These are phyloP conservation scores for Phtheirospermum japonicum DNA, from an alignment of 257 asterid species.

Conservation along the genomic window DNA sequence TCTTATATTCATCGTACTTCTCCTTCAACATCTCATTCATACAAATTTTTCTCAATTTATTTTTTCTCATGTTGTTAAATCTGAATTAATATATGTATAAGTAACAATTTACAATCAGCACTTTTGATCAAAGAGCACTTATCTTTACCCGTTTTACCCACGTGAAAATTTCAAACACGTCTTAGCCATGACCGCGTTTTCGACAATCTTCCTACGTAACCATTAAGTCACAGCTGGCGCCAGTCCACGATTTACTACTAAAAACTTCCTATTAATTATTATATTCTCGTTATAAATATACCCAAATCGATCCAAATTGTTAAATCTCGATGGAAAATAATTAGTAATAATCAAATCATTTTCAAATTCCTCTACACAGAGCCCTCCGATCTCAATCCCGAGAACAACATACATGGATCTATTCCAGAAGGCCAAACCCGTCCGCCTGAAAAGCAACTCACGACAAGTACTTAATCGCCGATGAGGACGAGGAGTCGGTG, in stretches of 20 bases:
- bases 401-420: slow-evolving; percentile 58
- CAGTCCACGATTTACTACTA: too few species aligned
- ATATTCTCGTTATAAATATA: too few species aligned
- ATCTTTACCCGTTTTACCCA: neutral
- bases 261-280: too few species aligned
- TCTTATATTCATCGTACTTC: too few species aligned
- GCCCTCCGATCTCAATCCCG: slow-evolving; percentile 14
- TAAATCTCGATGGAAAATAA: neutral
- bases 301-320: too few species aligned
- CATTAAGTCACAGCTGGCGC: neutral
- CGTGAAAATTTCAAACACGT: neutral
- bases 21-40: too few species aligned
- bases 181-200: neutral
- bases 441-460: slow-evolving; percentile 59
- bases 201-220: neutral
- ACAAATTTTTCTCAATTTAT: too few species aligned
- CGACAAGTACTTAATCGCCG: slow-evolving; percentile 58
- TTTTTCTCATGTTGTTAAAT: too few species aligned
- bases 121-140: too few species aligned
- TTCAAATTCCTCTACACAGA: slow-evolving; percentile 22
- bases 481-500: slow-evolving; percentile 62
- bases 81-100: too few species aligned
- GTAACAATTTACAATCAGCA: too few species aligned
- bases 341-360: too few species aligned
- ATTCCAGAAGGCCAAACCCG: slow-evolving; percentile 54